These are phyloP conservation scores for Sophora flavescens DNA, from an alignment of 306 rosid genomes.

Conservation along the genomic window DNA sequence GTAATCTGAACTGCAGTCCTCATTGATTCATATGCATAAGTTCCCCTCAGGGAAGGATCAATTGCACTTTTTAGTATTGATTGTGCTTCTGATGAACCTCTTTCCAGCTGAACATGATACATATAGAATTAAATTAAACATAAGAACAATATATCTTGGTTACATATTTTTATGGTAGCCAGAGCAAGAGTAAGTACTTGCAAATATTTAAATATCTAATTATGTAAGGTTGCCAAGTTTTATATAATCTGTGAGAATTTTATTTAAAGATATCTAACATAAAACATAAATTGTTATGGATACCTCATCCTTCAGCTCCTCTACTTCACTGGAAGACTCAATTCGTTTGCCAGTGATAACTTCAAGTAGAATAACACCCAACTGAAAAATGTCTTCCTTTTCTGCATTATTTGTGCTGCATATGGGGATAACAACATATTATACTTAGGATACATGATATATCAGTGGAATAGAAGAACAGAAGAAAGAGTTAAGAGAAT, in stretches of 20 bases:
- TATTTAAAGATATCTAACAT: not conserved
- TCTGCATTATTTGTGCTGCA: conserved; percentile 63
- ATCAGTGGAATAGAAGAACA: conserved; percentile 30
- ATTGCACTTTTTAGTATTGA: conserved; percentile 53
- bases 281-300: conserved; percentile 11
- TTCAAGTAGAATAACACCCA: conserved; percentile 87
- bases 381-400: conserved; percentile 85
- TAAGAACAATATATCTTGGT: conserved; percentile 46
- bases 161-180: not conserved
- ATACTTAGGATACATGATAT: conserved; percentile 16
- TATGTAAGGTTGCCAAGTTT: not conserved
- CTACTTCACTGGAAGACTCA: conserved; percentile 61
- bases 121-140: not conserved
- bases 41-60: conserved; percentile 74
- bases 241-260: not conserved
- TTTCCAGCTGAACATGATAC: conserved; percentile 67
- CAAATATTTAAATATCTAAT: conserved; percentile 1
- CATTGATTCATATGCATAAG: conserved; percentile 82
- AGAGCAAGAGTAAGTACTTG: not conserved
- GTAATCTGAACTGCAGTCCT: conserved; percentile 79
- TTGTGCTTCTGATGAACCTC: conserved; percentile 67
- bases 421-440: not conserved
- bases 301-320: conserved; percentile 80
- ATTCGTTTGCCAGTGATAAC: conserved; percentile 75
- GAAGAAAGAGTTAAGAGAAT: not conserved